Conservation (phyloP, 2,329 filamentous ascomycete species). For the Neofusicoccum laricinum region DNA sequence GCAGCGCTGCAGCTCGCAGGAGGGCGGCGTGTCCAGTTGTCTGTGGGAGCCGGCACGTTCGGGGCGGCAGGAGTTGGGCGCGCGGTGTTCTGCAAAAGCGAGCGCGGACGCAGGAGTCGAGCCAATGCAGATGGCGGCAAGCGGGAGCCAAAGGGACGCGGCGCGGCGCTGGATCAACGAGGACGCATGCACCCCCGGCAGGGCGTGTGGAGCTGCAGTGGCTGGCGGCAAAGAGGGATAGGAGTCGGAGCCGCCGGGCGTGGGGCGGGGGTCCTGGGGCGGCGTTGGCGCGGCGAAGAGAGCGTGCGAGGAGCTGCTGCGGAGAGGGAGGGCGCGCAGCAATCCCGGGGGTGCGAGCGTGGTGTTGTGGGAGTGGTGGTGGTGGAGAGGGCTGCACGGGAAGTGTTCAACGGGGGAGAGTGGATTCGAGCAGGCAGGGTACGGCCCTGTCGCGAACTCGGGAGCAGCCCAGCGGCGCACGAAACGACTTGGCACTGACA, state of each 20-base stretch:
- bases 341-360: neutral
- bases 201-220: slow-evolving; percentile 13
- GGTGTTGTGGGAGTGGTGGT: neutral
- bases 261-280: neutral
- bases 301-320: slow-evolving; percentile 9
- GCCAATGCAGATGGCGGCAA: slow-evolving; percentile 9
- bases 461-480: slow-evolving; percentile 14
- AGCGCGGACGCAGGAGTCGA: slow-evolving; percentile 4
- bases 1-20: slow-evolving; percentile 7
- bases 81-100: slow-evolving; percentile 4
- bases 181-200: slow-evolving; percentile 9
- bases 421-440: slow-evolving; percentile 14
- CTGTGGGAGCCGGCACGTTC: slow-evolving; percentile 6
- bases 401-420: neutral
- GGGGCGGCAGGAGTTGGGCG: neutral
- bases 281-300: neutral
- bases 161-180: slow-evolving; percentile 10
- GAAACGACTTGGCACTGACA: slow-evolving; percentile 14
- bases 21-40: slow-evolving; percentile 8
- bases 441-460: slow-evolving; percentile 7
- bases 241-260: slow-evolving; percentile 14
- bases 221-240: slow-evolving; percentile 15
- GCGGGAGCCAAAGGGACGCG: slow-evolving; percentile 4
- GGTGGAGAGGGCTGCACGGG: slow-evolving; percentile 1
- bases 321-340: slow-evolving; percentile 10